A percentile compares a stretch with the other conserved stretches of the same genome.
Conservation (phyloP, 2,329 filamentous ascomycete species). For the Pseudocercospora fijiensis region DNA sequence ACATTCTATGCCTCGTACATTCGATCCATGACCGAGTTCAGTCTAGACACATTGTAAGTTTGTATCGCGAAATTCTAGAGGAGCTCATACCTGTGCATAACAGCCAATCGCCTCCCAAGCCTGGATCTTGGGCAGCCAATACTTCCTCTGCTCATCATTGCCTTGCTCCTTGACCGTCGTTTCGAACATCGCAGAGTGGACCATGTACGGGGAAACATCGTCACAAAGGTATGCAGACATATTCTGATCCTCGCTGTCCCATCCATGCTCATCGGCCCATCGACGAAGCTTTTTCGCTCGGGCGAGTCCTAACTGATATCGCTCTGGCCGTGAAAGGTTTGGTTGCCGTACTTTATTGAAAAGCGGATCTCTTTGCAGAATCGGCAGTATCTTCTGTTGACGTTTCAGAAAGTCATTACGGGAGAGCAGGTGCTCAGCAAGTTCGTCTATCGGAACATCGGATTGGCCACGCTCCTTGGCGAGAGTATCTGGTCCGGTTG, state of each 20-base stretch:
- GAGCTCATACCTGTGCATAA: constrained; percentile 45
- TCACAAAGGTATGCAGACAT: constrained; percentile 56
- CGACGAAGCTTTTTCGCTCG: constrained; percentile 53
- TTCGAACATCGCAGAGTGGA: constrained; percentile 54
- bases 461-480: constrained; percentile 49
- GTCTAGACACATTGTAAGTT: constrained; percentile 30
- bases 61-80: not conserved
- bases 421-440: constrained; percentile 49
- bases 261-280: constrained; percentile 47
- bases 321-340: constrained; percentile 53
- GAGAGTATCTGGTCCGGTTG: constrained; percentile 49
- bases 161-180: constrained; percentile 54
- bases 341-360: constrained; percentile 53
- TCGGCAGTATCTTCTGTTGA: constrained; percentile 48
- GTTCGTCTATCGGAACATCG: constrained; percentile 45
- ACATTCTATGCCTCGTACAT: constrained; percentile 53
- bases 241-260: constrained; percentile 52
- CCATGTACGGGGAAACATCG: constrained; percentile 54
- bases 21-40: constrained; percentile 55
- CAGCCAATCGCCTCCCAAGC: constrained; percentile 53
- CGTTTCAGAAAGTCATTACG: constrained; percentile 51
- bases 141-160: constrained; percentile 47
- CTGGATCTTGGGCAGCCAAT: constrained; percentile 53
- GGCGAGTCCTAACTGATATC: constrained; percentile 54
- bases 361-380: constrained; percentile 50